Conservation (phyloP, 2,329 filamentous ascomycete species). For the Beauveria medogensis region DNA sequence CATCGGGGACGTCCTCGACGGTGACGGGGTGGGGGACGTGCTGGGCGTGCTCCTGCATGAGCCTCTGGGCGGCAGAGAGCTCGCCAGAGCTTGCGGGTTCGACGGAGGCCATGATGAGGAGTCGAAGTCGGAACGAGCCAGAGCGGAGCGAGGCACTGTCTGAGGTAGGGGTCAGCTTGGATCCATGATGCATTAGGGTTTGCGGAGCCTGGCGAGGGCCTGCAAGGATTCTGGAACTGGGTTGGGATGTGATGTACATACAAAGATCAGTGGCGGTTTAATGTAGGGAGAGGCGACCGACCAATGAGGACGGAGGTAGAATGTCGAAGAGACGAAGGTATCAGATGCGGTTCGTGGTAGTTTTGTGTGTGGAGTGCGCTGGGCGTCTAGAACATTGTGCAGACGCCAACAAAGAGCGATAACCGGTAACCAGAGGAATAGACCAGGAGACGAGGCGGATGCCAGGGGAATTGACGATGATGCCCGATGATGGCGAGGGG, state of each 20-base stretch:
- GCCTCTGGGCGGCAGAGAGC: conserved; percentile 51
- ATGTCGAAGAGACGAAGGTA: neutral
- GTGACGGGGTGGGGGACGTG: conserved; percentile 49
- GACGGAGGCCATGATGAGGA: conserved; percentile 34
- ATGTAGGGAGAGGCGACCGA: neutral
- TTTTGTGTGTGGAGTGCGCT: conserved; percentile 15
- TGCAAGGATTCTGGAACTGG: neutral
- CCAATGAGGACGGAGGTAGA: neutral
- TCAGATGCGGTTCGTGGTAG: conserved; percentile 2
- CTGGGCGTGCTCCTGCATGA: conserved; percentile 54
- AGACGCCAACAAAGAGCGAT: conserved; percentile 24
- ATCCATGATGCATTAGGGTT: neutral
- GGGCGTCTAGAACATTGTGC: conserved; percentile 32
- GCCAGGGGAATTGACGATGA: conserved; percentile 19
- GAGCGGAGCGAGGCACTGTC: neutral
- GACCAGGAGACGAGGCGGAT: conserved; percentile 31
- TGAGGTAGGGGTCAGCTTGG: neutral
- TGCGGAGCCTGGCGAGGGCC: neutral
- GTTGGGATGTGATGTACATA: neutral
- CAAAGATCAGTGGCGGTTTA: neutral
- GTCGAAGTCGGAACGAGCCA: conserved; percentile 12
- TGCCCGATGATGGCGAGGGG: conserved; percentile 18
- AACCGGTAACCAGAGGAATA: conserved; percentile 31
- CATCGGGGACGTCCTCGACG: conserved; percentile 74
- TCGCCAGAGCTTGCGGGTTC: conserved; percentile 25